A percentile compares a stretch with the other conserved stretches of the same genome.
Conservation (phyloP, 2,329 filamentous ascomycete genomes). For the Stachybotrys chartarum region DNA sequence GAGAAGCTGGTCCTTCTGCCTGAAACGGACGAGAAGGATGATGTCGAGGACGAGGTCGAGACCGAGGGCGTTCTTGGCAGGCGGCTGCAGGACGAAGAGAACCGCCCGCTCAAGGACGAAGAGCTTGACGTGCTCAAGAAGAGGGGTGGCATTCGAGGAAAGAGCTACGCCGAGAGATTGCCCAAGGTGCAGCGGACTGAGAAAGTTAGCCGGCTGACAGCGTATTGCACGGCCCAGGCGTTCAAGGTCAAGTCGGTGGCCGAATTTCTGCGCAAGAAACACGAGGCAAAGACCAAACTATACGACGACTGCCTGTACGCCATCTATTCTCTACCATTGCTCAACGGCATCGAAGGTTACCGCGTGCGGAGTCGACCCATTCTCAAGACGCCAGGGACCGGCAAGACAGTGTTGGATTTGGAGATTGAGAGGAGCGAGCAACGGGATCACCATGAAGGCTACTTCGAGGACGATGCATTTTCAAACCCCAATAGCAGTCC, state of each 20-base stretch:
- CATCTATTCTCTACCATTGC: conserved; percentile 85
- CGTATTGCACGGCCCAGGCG: conserved; percentile 91
- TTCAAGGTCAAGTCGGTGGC: conserved; percentile 88
- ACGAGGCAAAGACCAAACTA: conserved; percentile 87
- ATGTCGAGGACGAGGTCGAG: conserved; percentile 51
- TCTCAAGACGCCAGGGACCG: conserved; percentile 79
- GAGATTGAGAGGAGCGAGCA: conserved; percentile 93
- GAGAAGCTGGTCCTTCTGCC: conserved; percentile 95
- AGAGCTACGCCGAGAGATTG: conserved; percentile 89
- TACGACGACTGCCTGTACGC: conserved; percentile 97
- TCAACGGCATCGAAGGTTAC: conserved; percentile 82
- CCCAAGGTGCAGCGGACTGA: conserved; percentile 83
- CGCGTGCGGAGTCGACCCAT: conserved; percentile 84
- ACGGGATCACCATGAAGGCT: conserved; percentile 84
- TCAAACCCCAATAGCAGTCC: conserved; percentile 20
- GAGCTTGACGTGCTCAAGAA: conserved; percentile 58
- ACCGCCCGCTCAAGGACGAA: conserved; percentile 58
- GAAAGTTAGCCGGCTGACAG: conserved; percentile 83
- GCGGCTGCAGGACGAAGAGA: conserved; percentile 48
- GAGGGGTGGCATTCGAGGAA: conserved; percentile 58
- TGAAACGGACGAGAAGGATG: conserved; percentile 61
- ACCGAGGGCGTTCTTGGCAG: conserved; percentile 30
- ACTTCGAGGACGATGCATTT: conserved; percentile 69
- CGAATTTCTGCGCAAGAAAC: conserved; percentile 78
- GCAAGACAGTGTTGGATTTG: conserved; percentile 86